These are phyloP conservation scores for Rhizopogon parksii DNA, from an alignment of 1,284 basidiomycete genomes.

Conservation along the genomic window DNA sequence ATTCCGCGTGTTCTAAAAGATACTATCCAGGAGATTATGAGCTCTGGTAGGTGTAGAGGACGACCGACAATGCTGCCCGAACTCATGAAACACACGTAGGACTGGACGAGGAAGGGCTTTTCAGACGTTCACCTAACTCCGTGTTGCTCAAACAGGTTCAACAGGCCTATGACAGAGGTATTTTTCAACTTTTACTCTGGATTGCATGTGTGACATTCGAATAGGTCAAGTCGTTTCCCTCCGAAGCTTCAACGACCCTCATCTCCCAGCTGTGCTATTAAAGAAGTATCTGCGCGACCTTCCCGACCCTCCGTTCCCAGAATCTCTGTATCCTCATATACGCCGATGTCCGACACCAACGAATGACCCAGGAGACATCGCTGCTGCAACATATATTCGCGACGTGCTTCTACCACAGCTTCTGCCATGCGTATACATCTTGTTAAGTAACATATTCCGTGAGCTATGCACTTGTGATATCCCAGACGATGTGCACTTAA, in stretches of 20 bases:
- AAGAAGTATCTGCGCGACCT: constrained; percentile 81
- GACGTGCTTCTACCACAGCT: constrained; percentile 61
- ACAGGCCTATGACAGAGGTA: constrained; percentile 76
- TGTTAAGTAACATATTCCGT: constrained; percentile 70
- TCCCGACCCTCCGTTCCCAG: constrained; percentile 69
- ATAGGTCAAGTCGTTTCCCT: constrained; percentile 72
- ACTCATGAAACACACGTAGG: constrained; percentile 31
- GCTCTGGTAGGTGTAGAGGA: constrained; percentile 37
- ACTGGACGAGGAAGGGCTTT: constrained; percentile 70
- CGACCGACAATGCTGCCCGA: constrained; percentile 2
- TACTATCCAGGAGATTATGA: constrained; percentile 64
- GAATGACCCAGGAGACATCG: constrained; percentile 48
- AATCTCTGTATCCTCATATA: constrained; percentile 57
- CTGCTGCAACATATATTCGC: constrained; percentile 56
- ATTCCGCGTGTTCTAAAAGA: constrained; percentile 75
- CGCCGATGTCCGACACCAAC: constrained; percentile 58
- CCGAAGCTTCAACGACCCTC: constrained; percentile 64
- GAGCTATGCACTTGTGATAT: constrained; percentile 27
- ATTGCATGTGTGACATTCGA: constrained; percentile 6
- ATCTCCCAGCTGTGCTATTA: constrained; percentile 76
- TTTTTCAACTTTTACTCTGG: constrained; percentile 7
- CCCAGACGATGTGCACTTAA: constrained; percentile 11
- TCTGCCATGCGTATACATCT: constrained; percentile 63
- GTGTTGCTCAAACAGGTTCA: constrained; percentile 64
- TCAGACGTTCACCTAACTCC: constrained; percentile 71